These are phyloP conservation scores for Paecilomyces sp. DNA, from an alignment of 2,329 filamentous ascomycete genomes.

Conservation along the genomic window DNA sequence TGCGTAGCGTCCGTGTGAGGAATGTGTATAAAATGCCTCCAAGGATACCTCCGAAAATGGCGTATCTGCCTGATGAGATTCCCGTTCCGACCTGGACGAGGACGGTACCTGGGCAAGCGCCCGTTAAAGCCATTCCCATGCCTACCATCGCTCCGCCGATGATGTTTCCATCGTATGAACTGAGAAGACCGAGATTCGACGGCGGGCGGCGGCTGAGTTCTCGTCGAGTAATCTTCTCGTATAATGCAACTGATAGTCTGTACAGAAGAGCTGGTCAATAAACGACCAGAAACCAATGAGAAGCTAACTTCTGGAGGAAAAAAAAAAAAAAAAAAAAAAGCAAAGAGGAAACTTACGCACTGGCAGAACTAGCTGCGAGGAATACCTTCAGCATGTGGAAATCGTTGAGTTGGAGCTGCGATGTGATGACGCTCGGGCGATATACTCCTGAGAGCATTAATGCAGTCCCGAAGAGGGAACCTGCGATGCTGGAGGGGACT, in stretches of 20 bases:
- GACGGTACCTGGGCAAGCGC: not conserved
- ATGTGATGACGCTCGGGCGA: not conserved
- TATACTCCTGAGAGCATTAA: not conserved
- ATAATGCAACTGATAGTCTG: not conserved
- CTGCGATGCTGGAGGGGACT: not conserved
- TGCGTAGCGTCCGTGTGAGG: not conserved
- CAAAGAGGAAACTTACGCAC: not conserved
- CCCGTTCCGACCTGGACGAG: not conserved
- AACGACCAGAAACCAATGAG: too few relatives aligned
- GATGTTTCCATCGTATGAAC: not conserved
- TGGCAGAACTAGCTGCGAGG: not conserved
- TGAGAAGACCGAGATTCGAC: not conserved
- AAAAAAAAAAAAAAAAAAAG: not conserved
- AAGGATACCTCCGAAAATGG: not conserved
- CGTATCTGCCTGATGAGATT: not conserved
- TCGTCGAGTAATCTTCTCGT: not conserved
- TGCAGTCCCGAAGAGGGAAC: not conserved
- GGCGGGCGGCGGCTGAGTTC: not conserved
- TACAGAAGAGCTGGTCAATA: not conserved
- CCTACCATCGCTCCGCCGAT: not conserved
- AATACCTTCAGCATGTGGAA: not conserved
- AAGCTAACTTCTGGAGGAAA: not conserved
- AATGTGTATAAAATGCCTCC: not conserved
- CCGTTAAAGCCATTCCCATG: not conserved
- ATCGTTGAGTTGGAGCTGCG: not conserved